These are phyloP conservation scores for Fraxinus floribunda DNA, from an alignment of 305 asterid species.

Conservation along the genomic window DNA sequence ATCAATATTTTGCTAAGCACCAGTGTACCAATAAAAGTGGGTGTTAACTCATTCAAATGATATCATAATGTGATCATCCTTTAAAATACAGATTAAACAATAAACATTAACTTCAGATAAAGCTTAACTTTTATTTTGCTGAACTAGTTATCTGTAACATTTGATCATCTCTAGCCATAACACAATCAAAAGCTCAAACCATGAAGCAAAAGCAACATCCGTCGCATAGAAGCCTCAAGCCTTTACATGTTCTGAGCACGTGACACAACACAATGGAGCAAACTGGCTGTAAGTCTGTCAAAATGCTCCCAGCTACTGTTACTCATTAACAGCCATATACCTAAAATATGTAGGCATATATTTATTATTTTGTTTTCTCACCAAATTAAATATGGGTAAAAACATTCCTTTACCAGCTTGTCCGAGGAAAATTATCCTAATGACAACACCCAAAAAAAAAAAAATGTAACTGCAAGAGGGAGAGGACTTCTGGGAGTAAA, in stretches of 20 bases:
- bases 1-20: neutral
- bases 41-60: neutral
- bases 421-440: neutral
- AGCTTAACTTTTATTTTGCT: neutral
- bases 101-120: neutral
- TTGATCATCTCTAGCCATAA: neutral
- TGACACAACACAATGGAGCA: neutral
- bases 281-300: neutral
- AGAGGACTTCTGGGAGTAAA: neutral
- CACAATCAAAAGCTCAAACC: neutral
- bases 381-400: neutral
- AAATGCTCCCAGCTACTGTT: neutral
- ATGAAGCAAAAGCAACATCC: neutral
- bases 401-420: neutral
- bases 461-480: neutral
- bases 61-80: neutral
- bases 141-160: neutral
- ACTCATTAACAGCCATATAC: neutral
- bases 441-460: neutral
- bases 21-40: neutral
- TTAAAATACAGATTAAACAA: neutral
- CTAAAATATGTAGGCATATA: neutral
- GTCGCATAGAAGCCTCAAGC: neutral
- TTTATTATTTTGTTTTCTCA: neutral
- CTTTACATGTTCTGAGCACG: neutral